These are phyloP conservation scores for Boletellus sp. DNA, from an alignment of 768 basidiomycete species.

Conservation along the genomic window DNA sequence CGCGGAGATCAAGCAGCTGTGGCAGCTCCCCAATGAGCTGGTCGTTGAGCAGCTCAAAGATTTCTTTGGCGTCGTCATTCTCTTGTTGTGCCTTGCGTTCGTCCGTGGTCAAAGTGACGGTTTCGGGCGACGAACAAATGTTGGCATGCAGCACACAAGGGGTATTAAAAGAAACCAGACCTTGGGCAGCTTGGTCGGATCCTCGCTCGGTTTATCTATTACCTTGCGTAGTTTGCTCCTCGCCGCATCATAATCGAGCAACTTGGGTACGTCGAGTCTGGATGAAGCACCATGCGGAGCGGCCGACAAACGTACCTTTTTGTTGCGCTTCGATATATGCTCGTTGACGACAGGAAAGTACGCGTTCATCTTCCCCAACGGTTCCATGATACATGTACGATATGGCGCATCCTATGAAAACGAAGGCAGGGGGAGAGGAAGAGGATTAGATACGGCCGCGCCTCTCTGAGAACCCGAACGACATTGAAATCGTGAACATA, in stretches of 20 bases:
- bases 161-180: conserved; percentile 34
- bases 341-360: conserved; percentile 94
- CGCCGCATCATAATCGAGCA: conserved; percentile 93
- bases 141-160: not conserved
- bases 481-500: conserved; percentile 38
- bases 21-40: conserved; percentile 91
- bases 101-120: not conserved
- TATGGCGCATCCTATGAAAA: conserved; percentile 79
- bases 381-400: conserved; percentile 92
- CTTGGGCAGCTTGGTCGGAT: conserved; percentile 85
- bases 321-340: conserved; percentile 90
- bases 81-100: conserved; percentile 80
- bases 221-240: conserved; percentile 86
- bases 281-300: not conserved
- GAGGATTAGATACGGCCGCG: conserved; percentile 3
- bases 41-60: conserved; percentile 90
- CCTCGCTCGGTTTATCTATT: conserved; percentile 89
- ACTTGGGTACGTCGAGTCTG: conserved; percentile 39
- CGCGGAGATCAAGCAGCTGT: conserved; percentile 87
- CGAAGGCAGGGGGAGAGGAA: no score
- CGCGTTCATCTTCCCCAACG: conserved; percentile 93
- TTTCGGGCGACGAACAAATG: not conserved
- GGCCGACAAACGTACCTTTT: conserved; percentile 64
- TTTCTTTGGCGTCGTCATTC: conserved; percentile 89
- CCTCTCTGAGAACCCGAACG: not conserved